Base-by-base conservation (phyloP, 371 early-diverging fungal species). In the Basidiobolus heterosporus region DNA sequence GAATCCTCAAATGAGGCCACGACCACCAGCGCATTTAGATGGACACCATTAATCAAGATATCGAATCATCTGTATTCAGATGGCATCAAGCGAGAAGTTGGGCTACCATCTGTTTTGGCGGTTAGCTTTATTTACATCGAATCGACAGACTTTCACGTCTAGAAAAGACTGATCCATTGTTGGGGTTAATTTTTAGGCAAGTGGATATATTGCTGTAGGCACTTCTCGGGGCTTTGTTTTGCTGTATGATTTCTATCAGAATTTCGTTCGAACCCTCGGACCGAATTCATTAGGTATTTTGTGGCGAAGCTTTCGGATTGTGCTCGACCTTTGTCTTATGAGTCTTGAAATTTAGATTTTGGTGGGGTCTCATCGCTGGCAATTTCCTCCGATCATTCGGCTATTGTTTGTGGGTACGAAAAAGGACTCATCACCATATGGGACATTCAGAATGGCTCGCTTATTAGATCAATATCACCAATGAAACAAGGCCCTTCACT, bases 281-380 rank as follows among this genome's bases (percentile, higher is more conserved):
- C 73, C 67, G 40, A 57, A 56, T 21, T 46, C 57, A 7, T 56
- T 62, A 18, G 72, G 72, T 72, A 69, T 17, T 36, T 22, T 46
- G 16, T 20, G 13, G 18, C 15, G 17, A n/a, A 40, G 23, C 3
- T n/a, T 43, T 36, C 23, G 3, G 15, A 46, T 44, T 55, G 9
- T 2, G 11, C 19, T 8, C 38, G 13, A 15, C 7, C 24, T 14
- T 35, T 21, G 22, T 4, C 17, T 20, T 47, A 0, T 3, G 6
- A 17, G 3, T 36, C 19, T 36, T 35, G 15, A 4, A 8, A 14
- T 14, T 51, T 70, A 14, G 75, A 81, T 37, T 49, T 69, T 18
- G 87, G 87, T 1, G 64, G 80, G 0, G 84, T 83, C 3, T 81
- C 80, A 1, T 69, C 85, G 0, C 53, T 86, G n/a, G 71, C 80